Percentiles rank a stretch among this genome's conserved stretches.
These are phyloP conservation scores for Pholiota microspora DNA, from an alignment of 768 basidiomycete genomes.

Conservation along the genomic window DNA sequence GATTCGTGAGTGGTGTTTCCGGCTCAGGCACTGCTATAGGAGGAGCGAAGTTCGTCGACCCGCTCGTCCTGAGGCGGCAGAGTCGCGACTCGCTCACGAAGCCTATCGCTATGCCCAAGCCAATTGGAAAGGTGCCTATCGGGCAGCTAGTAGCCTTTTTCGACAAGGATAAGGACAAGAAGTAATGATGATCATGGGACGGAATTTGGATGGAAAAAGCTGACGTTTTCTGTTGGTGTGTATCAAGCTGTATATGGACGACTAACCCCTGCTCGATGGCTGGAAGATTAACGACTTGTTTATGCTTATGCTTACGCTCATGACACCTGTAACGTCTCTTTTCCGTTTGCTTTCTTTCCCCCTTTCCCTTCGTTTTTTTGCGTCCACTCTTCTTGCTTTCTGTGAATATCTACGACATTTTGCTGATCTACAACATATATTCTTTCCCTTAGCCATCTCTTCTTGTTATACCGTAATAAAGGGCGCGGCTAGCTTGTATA, in stretches of 20 bases:
- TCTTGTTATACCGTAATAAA: background rate
- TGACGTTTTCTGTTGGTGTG: too few species aligned
- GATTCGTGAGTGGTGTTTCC: constrained; percentile 21
- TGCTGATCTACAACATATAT: constrained; percentile 1
- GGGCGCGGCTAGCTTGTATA: background rate
- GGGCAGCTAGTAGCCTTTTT: constrained; percentile 86
- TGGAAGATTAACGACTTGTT: background rate
- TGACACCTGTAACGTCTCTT: background rate
- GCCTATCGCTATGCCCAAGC: constrained; percentile 40
- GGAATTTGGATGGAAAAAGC: too few species aligned
- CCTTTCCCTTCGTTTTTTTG: background rate
- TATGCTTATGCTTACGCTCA: background rate
- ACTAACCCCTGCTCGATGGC: background rate
- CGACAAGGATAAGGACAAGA: constrained; percentile 52
- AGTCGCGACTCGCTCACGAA: constrained; percentile 28
- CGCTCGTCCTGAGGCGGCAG: constrained; percentile 67
- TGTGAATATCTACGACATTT: background rate
- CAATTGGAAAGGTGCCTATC: constrained; percentile 64
- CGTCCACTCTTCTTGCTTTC: background rate
- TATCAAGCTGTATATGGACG: background rate
- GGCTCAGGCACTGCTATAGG: constrained; percentile 13
- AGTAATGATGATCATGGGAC: constrained; percentile 15
- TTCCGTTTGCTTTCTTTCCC: background rate
- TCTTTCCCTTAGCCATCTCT: background rate
- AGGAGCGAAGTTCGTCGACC: constrained; percentile 70